Evolutionary conservation across 176 grass and related monocot genomes (phyloP), one percentile per base, ranked within the genome.

Genomic region (Musa beccarii): DNA sequence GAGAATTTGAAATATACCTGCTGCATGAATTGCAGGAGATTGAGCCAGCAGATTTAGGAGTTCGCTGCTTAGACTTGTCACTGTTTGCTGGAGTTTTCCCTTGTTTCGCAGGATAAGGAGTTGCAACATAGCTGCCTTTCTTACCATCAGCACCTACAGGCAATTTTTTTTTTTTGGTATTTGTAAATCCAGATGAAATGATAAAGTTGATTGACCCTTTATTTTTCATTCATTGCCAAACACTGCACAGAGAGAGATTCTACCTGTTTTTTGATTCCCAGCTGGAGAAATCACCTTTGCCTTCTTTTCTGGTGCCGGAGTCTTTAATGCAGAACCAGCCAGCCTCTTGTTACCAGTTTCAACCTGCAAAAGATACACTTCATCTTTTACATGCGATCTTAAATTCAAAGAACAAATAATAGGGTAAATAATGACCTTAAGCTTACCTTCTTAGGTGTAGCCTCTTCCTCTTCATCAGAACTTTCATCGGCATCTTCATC

Each of bases 291-390:
- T 80, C 17, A 87, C 14, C 80, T 91, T 93, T 8, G 90, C 88
- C 70, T 98, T 98, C 88, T 98, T 98, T 53, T 87, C 94, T 23
- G 88, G 85, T 51, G 54, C 50, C 76, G 93, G 89, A 9, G 90
- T 91, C 66, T 89, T 86, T 13, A 83, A 12, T 8, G 22, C 61
- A 57, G 25, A 77, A 54, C 75, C 84, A 69, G 86, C 74, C 1
- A 76, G 62, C 65, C 88, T 91, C 72, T 91, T 98, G 78, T 93
- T 93, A 21, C 80, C 84, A 53, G 19, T 28, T 72, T 91, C 90
- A 23, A 43, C 50, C 94, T 97, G 82, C 68, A 65, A 49, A 75
- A 43, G 49, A 71, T 1, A 1, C 19, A 6, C 34, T 43, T 43
- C 34, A 43, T 43, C 34, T 43, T 43, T 6, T 28, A 28, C 26